A percentile compares a stretch with the other conserved stretches of the same genome.
phyloP scores from a whole-genome alignment of 2,329 filamentous ascomycete genomes.

The Uncinocarpus reesii region DNA sequence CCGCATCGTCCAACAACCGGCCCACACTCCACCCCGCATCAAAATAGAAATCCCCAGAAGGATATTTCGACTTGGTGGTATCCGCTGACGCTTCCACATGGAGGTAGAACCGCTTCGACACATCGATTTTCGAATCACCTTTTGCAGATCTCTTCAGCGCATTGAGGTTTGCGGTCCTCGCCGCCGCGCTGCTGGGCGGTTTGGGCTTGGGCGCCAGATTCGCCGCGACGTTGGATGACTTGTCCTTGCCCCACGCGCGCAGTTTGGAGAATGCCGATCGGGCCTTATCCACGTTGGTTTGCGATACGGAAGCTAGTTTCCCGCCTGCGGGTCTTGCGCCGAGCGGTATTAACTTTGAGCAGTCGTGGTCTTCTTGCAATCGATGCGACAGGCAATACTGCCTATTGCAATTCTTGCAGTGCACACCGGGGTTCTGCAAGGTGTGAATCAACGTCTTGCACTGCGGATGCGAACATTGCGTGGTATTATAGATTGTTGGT shows the following conservation, averaged over 20 bases:
- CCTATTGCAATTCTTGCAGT: slow-evolving; percentile 41
- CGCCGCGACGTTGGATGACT: slow-evolving; percentile 54
- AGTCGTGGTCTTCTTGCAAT: slow-evolving; percentile 64
- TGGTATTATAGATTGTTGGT: slow-evolving; percentile 47
- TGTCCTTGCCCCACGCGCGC: slow-evolving; percentile 67
- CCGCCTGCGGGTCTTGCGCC: slow-evolving; percentile 38
- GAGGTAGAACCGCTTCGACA: slow-evolving; percentile 80
- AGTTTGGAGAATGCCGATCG: slow-evolving; percentile 65
- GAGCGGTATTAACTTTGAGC: slow-evolving; percentile 58
- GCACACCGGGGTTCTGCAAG: slow-evolving; percentile 41
- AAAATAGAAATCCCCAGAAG: slow-evolving; percentile 72
- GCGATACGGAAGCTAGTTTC: slow-evolving; percentile 32
- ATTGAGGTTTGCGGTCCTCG: slow-evolving; percentile 59
- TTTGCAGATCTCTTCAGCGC: slow-evolving; percentile 78
- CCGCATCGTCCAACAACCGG: slow-evolving; percentile 42
- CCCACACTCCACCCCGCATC: slow-evolving; percentile 83
- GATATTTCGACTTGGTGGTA: slow-evolving; percentile 72
- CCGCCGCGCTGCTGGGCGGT: slow-evolving; percentile 54
- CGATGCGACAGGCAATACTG: slow-evolving; percentile 45
- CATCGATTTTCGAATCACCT: slow-evolving; percentile 70
- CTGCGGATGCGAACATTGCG: slow-evolving; percentile 39
- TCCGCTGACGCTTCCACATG: slow-evolving; percentile 83
- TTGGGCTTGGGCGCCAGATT: slow-evolving; percentile 56
- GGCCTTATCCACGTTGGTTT: slow-evolving; percentile 51
- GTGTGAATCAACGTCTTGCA: slow-evolving; percentile 47